Evolutionary conservation across 495 filamentous ascomycete genomes (phyloP).

Genomic region (Hypoxylon subgilvum): DNA sequence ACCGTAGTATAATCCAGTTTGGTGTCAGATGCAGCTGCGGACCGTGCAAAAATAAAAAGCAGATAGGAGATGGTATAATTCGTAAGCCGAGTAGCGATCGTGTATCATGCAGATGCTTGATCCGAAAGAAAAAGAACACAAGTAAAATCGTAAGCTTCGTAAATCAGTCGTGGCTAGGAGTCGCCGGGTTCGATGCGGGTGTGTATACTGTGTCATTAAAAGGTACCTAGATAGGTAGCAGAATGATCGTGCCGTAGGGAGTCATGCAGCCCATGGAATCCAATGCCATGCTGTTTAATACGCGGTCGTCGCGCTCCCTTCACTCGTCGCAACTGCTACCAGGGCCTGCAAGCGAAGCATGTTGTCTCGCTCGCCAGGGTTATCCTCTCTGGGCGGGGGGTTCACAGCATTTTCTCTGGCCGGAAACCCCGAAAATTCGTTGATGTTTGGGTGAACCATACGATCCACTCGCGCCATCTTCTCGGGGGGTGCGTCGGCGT

Average conservation of each 20-base stretch:
- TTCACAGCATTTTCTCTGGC: constrained; percentile 38
- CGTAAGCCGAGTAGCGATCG: constrained; percentile 30
- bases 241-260: too few species aligned
- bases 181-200: neutral
- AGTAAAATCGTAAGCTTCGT: constrained; percentile 29
- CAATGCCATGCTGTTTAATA: constrained; percentile 40
- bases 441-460: constrained; percentile 57
- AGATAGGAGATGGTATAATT: constrained; percentile 33
- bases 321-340: constrained; percentile 87
- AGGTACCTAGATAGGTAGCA: too few species aligned
- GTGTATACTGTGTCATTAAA: constrained; percentile 18
- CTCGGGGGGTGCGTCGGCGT: constrained; percentile 46
- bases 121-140: constrained; percentile 23
- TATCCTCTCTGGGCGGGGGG: constrained; percentile 35
- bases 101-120: constrained; percentile 29
- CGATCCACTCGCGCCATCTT: constrained; percentile 51
- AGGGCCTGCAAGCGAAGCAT: constrained; percentile 80
- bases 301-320: constrained; percentile 66
- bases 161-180: constrained; percentile 13
- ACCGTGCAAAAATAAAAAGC: constrained; percentile 3
- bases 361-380: constrained; percentile 40
- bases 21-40: constrained; percentile 30
- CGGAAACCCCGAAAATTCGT: constrained; percentile 53
- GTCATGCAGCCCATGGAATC: neutral
- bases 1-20: constrained; percentile 25